Base-by-base conservation (phyloP, 495 filamentous ascomycete species). In the Poronia punctata region DNA sequence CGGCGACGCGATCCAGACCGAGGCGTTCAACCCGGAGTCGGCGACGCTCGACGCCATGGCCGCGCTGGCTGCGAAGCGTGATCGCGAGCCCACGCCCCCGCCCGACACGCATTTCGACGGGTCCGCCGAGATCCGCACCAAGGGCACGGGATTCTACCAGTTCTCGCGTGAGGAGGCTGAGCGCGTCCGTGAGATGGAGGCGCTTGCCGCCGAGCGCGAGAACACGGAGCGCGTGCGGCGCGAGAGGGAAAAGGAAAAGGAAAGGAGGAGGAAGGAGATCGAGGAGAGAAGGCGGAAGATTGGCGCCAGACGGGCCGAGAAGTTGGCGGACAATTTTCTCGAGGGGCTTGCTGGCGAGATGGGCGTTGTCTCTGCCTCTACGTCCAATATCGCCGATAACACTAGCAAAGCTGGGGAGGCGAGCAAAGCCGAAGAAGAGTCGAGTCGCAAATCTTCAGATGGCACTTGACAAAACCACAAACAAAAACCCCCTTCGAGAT, bases 101-200 rank as follows among this genome's bases (percentile, higher is more conserved):
- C 77, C 78, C 9, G 73, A 79, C 32, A 64, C 64, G 58, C 93
- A 97, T 58, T 98, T 95, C 61, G 82, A 95, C 63, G 86, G 86
- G 0, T 74, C 68, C 42, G 68, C 64, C 38, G 92, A 97, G 71
- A 79, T 92, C 21, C 68, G 92, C 35, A 85, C 78, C 26, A 90
- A 89, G 54, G 93, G 92, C 0, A 83, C 84, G 5, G 93, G 88
- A 0, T 98, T 95, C 57, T 96, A 88, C 58, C 72, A 74, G 22
- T 97, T 98, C 55, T 83, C 79, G 18, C 70, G 63, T 46, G 82
- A 95, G 59, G 76, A 76, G 53, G 76, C 65, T 36, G 64, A 64
- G 39, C 66, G 92, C 38, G 61, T 63, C 46, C 56, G 57, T 59
- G 82, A 97, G 73, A 95, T 97, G 87, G 71, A 73, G 59, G 73